Evolutionary conservation across 2,329 filamentous ascomycete species (phyloP).

Genomic region (Pseudocercospora vitis): DNA sequence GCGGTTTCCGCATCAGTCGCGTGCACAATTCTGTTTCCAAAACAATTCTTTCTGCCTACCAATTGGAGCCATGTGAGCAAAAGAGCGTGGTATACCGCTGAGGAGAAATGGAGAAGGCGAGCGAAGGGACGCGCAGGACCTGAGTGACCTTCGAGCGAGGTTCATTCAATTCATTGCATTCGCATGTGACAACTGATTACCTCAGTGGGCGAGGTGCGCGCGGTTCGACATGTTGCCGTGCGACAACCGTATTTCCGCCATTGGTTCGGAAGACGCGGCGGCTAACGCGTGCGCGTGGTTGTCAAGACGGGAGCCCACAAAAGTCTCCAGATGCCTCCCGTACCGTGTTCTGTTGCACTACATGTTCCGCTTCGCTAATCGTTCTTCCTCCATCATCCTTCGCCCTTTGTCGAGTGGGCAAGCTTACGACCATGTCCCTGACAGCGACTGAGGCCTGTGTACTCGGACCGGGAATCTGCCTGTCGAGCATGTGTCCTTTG

Average conservation of each 20-base stretch:
- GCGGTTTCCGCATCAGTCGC: slow-evolving; percentile 9
- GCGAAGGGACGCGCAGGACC: not conserved
- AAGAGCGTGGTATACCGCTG: not conserved
- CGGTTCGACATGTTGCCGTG: too few species aligned
- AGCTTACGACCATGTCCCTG: too few species aligned
- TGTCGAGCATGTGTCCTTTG: not conserved
- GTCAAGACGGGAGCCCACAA: not conserved
- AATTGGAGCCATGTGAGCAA: slow-evolving; percentile 4
- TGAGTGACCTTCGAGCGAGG: slow-evolving; percentile 1
- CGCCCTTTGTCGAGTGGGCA: too few species aligned
- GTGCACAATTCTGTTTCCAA: not conserved
- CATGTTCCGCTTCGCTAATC: too few species aligned
- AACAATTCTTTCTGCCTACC: not conserved
- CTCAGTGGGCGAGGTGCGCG: not conserved
- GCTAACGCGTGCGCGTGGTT: not conserved
- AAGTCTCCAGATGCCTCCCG: too few species aligned
- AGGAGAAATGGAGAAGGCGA: not conserved
- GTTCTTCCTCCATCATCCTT: too few species aligned
- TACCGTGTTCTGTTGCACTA: too few species aligned
- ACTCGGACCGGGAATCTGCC: not conserved
- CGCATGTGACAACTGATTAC: slow-evolving; percentile 8
- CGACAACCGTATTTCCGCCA: too few species aligned
- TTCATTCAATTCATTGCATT: slow-evolving; percentile 7
- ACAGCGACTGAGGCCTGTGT: too few species aligned
- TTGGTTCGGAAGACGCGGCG: not conserved